phyloP scores from a whole-genome alignment of 768 basidiomycete species.

The Asterophora lycoperdoides region DNA sequence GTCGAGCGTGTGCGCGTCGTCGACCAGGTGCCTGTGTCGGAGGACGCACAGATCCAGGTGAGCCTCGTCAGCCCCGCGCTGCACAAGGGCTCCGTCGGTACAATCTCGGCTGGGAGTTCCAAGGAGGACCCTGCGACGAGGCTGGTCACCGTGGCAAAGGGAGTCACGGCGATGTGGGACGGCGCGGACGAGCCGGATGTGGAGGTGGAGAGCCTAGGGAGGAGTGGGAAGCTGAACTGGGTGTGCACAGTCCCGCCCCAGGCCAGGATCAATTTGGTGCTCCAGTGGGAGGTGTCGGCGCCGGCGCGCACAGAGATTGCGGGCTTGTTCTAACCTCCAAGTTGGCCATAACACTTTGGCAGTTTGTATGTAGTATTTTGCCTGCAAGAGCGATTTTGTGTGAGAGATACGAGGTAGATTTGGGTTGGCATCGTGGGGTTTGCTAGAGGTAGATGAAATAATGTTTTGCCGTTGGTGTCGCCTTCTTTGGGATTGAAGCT shows the following conservation, averaged over 20 bases:
- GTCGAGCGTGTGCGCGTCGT: background rate
- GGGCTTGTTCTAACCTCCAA: background rate
- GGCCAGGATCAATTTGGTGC: constrained; percentile 16
- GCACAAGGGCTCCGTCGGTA: no score
- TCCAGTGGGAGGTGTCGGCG: constrained; percentile 20
- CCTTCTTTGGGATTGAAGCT: no score
- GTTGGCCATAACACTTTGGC: no score
- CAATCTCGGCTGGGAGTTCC: background rate
- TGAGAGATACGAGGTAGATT: no score
- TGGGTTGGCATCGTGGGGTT: no score
- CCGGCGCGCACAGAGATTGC: background rate
- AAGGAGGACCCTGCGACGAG: background rate
- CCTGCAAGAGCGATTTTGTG: no score
- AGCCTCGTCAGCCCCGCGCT: background rate
- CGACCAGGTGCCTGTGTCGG: constrained; percentile 2
- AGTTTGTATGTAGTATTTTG: no score
- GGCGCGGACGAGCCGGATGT: constrained; percentile 19
- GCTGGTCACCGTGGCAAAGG: constrained; percentile 14
- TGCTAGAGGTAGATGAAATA: no score
- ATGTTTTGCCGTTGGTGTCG: no score
- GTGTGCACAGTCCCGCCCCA: constrained; percentile 18
- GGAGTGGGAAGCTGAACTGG: constrained; percentile 21
- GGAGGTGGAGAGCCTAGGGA: constrained; percentile 5
- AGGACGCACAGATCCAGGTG: constrained; percentile 1
- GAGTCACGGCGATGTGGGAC: constrained; percentile 25